Percentiles rank a stretch among this genome's conserved stretches.
These are phyloP conservation scores for Leucosporidium yakuticum DNA, from an alignment of 768 basidiomycete genomes.

Conservation along the genomic window DNA sequence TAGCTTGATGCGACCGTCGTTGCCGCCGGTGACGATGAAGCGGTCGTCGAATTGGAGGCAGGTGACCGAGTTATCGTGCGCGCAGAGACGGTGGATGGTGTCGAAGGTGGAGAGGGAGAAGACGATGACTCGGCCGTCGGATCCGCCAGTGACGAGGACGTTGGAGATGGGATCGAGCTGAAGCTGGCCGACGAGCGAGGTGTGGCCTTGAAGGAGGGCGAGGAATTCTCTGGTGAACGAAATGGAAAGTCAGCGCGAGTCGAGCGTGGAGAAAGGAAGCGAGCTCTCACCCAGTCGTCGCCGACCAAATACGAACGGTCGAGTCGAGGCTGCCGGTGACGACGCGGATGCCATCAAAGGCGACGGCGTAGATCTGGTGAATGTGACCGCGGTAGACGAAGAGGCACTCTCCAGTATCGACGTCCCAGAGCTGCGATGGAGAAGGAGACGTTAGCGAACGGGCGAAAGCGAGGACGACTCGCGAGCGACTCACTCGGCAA, in stretches of 20 bases:
- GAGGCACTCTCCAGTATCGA: constrained; percentile 81
- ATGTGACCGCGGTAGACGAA: constrained; percentile 75
- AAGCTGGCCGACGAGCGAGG: constrained; percentile 83
- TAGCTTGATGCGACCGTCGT: constrained; percentile 44
- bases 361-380: constrained; percentile 83
- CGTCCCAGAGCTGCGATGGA: constrained; percentile 70
- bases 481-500: constrained; percentile 56
- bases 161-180: constrained; percentile 50
- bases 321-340: constrained; percentile 88
- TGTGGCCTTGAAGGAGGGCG: constrained; percentile 83
- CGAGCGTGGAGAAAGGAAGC: constrained; percentile 9
- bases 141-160: constrained; percentile 72
- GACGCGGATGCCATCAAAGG: constrained; percentile 75
- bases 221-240: constrained; percentile 57
- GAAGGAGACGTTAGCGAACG: neutral
- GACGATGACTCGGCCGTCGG: constrained; percentile 77
- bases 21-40: constrained; percentile 56
- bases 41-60: constrained; percentile 75
- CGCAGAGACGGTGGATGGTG: constrained; percentile 59
- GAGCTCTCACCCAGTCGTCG: constrained; percentile 65
- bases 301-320: constrained; percentile 87
- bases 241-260: neutral
- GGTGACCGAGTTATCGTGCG: constrained; percentile 81
- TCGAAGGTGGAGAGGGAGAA: constrained; percentile 53
- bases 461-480: neutral